Base-by-base conservation (phyloP, 2,329 filamentous ascomycete species). In the Fusarium sp. region DNA sequence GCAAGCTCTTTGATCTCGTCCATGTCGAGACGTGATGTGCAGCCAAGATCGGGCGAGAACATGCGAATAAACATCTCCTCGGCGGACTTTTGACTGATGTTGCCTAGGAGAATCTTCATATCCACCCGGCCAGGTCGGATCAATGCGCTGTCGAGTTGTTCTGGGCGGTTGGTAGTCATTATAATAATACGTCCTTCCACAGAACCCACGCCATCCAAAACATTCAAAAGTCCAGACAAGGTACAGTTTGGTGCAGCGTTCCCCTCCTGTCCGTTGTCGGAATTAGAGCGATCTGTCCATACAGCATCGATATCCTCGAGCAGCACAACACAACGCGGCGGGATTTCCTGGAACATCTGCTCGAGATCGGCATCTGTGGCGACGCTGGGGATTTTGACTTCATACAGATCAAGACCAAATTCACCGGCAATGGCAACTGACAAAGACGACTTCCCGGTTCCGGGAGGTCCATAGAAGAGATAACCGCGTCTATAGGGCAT, bases 161-260 rank as follows among this genome's bases (percentile, higher is more conserved):
- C 88, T 0, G 86, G 85, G 50, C 86, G 84, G 72, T 93, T 93
- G 28, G 90, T 91, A 0, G 90, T 93, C 90, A 93, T 93, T 75
- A 93, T 87, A 18, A 93, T 84, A 26, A 93, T 89, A 17, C 90
- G 85, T 3, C 91, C 91, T 79, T 93, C 91, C 53, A 88, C 87
- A 0, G 88, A 89, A 0, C 89, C 90, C 0, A 92, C 89, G 4
- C 91, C 91, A 68, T 93, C 91, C 11, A 93, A 85, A 10, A 90
- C 88, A 63, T 93, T 93, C 26, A 93, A 81, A 0, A 93, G 79
- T 0, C 88, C 90, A 0, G 90, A 91, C 2, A 93, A 81, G 1
- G 88, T 90, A 60, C 79, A 81, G 20, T 69, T 75, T 7, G 72
- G 72, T 0, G 66, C 50, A 8, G 39, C 54, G 17, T 62, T 66